Conservation (phyloP, 176 grass and related monocot genomes). For the Alopecurus myosuroides region DNA sequence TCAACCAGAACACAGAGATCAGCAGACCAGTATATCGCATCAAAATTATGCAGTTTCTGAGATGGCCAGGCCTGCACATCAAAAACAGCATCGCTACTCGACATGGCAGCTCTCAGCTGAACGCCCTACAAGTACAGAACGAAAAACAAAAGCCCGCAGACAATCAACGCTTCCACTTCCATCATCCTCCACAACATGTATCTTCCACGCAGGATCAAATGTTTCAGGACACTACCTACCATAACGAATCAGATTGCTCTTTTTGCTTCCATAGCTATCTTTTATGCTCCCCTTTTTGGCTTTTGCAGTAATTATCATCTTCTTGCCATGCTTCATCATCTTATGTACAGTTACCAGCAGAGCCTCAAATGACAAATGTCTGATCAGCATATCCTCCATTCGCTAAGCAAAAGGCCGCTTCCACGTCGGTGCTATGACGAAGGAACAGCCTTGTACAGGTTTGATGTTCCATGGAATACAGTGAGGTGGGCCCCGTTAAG, state of each 20-base stretch:
- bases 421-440: neutral
- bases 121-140: neutral
- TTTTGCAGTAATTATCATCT: constrained; percentile 8
- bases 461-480: constrained; percentile 72
- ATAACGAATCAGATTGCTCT: neutral
- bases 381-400: neutral
- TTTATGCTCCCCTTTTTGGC: neutral
- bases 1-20: neutral
- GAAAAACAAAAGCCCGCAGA: neutral
- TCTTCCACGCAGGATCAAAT: neutral
- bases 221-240: neutral
- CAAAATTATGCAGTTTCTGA: neutral
- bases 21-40: neutral
- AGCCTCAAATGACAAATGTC: constrained; percentile 9
- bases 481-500: constrained; percentile 75
- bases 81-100: neutral
- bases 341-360: constrained; percentile 40
- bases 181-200: neutral
- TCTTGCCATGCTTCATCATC: constrained; percentile 28
- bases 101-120: constrained; percentile 10
- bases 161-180: neutral
- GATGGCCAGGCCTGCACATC: neutral
- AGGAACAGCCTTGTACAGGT: constrained; percentile 71
- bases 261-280: neutral
- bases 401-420: neutral